Base-by-base conservation (phyloP, 257 asterid species). In the Rubia yunnanensis region DNA sequence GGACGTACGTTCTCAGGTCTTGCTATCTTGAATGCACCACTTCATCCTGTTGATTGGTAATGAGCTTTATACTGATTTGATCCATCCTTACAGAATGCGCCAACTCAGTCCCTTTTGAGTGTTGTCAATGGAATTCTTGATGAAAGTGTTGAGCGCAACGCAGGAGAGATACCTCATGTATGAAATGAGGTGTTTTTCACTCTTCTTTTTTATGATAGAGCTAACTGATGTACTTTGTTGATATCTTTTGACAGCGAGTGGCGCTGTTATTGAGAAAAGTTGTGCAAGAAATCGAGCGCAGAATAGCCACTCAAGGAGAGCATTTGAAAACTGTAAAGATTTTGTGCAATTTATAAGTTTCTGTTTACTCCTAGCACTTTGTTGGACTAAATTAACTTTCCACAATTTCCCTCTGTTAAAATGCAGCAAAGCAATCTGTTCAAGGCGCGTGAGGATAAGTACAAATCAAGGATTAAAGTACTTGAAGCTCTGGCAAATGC, bases 401-500 rank as follows among this genome's bases (percentile, higher is more conserved):
- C 48, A 34, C 18, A 28, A 3, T 3, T 55, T 31, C 20, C 7
- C 54, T 50, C 17, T 61, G 9, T 53, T 55, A 63, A 11, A 38
- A 22, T 75, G 79, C 85, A 92, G 98, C 99, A 92, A 92, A 89
- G 74, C 76, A 86, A 82, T 76, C 80, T 88, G 73, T 87, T 85
- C 75, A 89, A 84, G 78, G 79, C 96, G 14, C 95, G 99, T 2
- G 97, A 92, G 78, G 96, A 89, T 77, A 92, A 92, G 85, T 92
- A 89, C 78, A 92, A 89, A 73, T 87, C 96, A 3, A 82, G 98
- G 81, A 86, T 92, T 67, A 72, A 85, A 80, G 94, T 92, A 50
- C 96, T 92, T 41, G 99, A 92, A 80, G 88, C 92, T 77, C 95
- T 92, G 66, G 97, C 98, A 60, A 74, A 85, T 5, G 96, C 88